phyloP scores from a whole-genome alignment of 73 alveolate species.

The Paramecium caudatum region DNA sequence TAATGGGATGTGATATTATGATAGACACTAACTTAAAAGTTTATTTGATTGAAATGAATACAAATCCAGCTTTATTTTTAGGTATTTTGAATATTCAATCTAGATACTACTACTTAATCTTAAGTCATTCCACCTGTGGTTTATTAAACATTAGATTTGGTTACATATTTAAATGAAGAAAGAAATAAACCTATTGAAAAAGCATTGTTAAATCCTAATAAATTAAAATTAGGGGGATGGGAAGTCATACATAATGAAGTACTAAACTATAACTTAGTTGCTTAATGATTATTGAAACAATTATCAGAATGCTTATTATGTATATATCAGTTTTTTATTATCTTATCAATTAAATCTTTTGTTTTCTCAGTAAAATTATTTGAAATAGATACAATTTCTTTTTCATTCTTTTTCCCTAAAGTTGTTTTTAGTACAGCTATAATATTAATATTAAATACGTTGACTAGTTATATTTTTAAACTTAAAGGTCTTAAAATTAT shows the following conservation, averaged over 20 bases:
- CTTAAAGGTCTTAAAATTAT: constrained; percentile 44
- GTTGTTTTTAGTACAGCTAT: not conserved
- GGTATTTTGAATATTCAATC: not conserved
- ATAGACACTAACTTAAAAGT: constrained; percentile 73
- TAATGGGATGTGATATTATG: constrained; percentile 76
- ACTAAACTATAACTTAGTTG: not conserved
- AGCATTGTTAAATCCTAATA: not conserved
- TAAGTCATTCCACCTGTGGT: constrained; percentile 67
- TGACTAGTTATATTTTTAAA: constrained; percentile 35
- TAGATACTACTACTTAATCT: constrained; percentile 49
- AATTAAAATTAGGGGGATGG: constrained; percentile 51
- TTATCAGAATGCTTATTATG: not conserved
- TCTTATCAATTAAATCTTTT: not conserved
- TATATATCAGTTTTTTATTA: not conserved
- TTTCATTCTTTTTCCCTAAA: not conserved
- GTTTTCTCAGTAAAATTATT: constrained; percentile 61
- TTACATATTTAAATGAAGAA: constrained; percentile 32
- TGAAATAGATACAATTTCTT: not conserved
- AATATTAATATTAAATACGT: not conserved
- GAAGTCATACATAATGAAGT: constrained; percentile 60
- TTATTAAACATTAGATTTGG: constrained; percentile 12
- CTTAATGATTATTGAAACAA: not conserved
- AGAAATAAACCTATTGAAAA: constrained; percentile 54
- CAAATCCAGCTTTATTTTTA: constrained; percentile 73
- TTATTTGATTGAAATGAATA: constrained; percentile 72